phyloP scores from a whole-genome alignment of 306 rosid genomes.

The Inga leiocalycina region DNA sequence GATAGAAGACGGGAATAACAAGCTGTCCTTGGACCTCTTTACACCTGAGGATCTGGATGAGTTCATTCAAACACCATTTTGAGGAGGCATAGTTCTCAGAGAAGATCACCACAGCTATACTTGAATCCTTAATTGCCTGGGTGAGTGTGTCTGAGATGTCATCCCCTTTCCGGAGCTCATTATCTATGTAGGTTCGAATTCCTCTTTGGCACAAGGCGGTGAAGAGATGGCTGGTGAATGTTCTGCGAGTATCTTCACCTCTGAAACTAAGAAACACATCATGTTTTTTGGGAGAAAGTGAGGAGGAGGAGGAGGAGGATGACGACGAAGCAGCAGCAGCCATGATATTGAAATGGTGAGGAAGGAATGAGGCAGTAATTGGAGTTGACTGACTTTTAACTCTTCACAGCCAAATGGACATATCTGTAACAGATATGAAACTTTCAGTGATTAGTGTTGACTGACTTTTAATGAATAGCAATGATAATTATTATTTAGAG shows the following conservation, averaged over 20 bases:
- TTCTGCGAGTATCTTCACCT: slow-evolving; percentile 12
- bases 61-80: slow-evolving; percentile 30
- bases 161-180: slow-evolving; percentile 1
- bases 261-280: slow-evolving; percentile 23
- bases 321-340: background rate
- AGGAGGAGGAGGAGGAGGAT: background rate
- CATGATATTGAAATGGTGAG: background rate
- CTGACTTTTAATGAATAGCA: too few species aligned
- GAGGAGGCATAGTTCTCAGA: slow-evolving; percentile 18
- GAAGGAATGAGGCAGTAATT: background rate
- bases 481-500: background rate
- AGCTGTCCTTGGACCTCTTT: background rate
- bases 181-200: background rate
- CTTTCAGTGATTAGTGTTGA: background rate
- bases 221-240: slow-evolving; percentile 6
- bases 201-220: background rate
- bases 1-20: slow-evolving; percentile 15
- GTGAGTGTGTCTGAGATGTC: background rate
- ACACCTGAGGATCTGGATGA: background rate
- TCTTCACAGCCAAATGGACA: background rate
- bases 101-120: slow-evolving; percentile 18
- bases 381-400: background rate
- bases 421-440: background rate
- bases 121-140: slow-evolving; percentile 13
- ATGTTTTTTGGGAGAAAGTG: slow-evolving; percentile 1